Evolutionary conservation across 2,329 filamentous ascomycete genomes (phyloP).

Genomic region (Coniella vitis): DNA sequence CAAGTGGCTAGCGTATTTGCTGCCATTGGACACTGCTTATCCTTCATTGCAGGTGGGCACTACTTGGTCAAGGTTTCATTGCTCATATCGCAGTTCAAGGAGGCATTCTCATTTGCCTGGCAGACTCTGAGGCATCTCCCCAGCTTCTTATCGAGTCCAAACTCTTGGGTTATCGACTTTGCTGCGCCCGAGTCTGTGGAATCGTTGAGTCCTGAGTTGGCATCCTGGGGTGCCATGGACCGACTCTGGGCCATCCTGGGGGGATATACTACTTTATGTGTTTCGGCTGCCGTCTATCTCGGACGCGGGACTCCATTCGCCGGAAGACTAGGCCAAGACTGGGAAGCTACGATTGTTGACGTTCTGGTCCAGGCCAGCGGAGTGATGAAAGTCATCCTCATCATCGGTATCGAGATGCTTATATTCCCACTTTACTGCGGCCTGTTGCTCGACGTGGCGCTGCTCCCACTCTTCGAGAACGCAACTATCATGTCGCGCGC

Average conservation of each 20-base stretch:
- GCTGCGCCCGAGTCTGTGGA: slow-evolving; percentile 33
- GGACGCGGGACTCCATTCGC: slow-evolving; percentile 65
- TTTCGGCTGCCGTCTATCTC: slow-evolving; percentile 73
- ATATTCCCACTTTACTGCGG: slow-evolving; percentile 95
- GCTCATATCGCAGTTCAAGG: slow-evolving; percentile 17
- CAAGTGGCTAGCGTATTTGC: slow-evolving; percentile 38
- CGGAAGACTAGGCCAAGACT: slow-evolving; percentile 48
- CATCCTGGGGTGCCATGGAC: slow-evolving; percentile 61
- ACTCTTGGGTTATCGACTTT: slow-evolving; percentile 53
- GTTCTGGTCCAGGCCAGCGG: slow-evolving; percentile 87
- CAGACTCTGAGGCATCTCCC: slow-evolving; percentile 28
- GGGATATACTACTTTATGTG: slow-evolving; percentile 72
- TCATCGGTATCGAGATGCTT: slow-evolving; percentile 99
- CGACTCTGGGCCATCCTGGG: slow-evolving; percentile 65
- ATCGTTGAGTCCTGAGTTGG: slow-evolving; percentile 49
- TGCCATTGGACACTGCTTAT: slow-evolving; percentile 30
- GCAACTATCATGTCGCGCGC: slow-evolving; percentile 72
- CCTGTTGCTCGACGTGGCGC: slow-evolving; percentile 76
- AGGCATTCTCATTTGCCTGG: slow-evolving; percentile 16
- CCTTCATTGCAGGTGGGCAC: slow-evolving; percentile 40
- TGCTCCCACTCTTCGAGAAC: slow-evolving; percentile 81
- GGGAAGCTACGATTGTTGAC: slow-evolving; percentile 75
- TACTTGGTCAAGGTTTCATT: slow-evolving; percentile 27
- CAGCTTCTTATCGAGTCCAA: slow-evolving; percentile 35
- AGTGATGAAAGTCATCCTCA: slow-evolving; percentile 94